Evolutionary conservation across 768 basidiomycete species (phyloP), one percentile per base, ranked within the genome.

Genomic region (Suillus luteus): DNA sequence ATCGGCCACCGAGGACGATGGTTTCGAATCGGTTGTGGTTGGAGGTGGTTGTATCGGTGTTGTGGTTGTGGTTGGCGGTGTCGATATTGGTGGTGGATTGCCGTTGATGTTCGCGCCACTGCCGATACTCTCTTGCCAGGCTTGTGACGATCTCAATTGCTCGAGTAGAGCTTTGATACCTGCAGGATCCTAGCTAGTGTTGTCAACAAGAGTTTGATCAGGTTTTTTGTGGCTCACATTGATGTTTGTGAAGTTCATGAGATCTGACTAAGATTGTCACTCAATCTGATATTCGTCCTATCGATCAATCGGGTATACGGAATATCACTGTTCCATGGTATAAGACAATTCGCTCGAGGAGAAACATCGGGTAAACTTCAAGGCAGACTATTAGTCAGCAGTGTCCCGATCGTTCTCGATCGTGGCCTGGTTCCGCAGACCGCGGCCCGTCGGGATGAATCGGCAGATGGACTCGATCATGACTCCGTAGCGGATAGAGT

Each of bases 81-180:
- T 57, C 55, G 58, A 63, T 24, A 35, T 27, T 27, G 55, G 59
- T 3, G 61, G 59, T 22, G 70, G 41, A 27, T 27, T 22, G n/a
- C n/a, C n/a, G n/a, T n/a, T n/a, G n/a, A n/a, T n/a, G n/a, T n/a
- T n/a, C n/a, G n/a, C n/a, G n/a, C n/a, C n/a, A n/a, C n/a, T n/a
- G n/a, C n/a, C n/a, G 17, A 79, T 66, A 1, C 79, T 70, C 57
- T 87, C 80, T 68, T 88, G 83, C 90, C 89, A 93, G 27, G 86
- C 89, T 68, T 85, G 81, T 4, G 92, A 93, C 3, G 81, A 75
- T 59, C 85, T 80, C 14, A 93, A 79, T 66, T 85, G 84, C 60
- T 92, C 89, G 19, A 95, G 82, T 31, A 94, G 81, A 33, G 90
- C 86, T 68, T 85, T 83, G 55, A 95, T 81, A 52, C 83, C 85